Evolutionary conservation across 495 filamentous ascomycete genomes (phyloP), one percentile per base, ranked within the genome.

Genomic region (Aspergillus diversus): DNA sequence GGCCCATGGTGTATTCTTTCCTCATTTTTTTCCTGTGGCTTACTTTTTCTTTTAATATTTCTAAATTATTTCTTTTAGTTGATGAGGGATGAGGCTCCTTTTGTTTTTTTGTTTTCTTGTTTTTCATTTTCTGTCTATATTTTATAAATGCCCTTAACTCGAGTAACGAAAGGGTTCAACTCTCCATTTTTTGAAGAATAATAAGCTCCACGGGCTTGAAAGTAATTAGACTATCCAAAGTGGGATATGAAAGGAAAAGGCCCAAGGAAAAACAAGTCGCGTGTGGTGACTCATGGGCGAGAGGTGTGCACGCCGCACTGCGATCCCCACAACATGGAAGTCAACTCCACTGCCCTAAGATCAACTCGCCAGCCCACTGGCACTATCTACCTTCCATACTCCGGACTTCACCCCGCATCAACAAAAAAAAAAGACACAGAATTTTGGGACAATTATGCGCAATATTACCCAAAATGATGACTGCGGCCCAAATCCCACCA

Each of bases 31-130:
- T 33, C 51, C 33, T 63, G 55, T 55, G 21, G 21, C 21, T 27
- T 27, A 32, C 57, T 33, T 48, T 65, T 43, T 52, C 43, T 48
- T 59, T 35, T 57, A 51, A 63, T 63, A 9, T 33, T 50, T 51
- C 27, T 27, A 34, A 1, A 39, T 43, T 43, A 35, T 35, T 16
- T 59, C 33, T 47, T 55, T 34, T 66, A 42, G 43, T 43, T 52
- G 48, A 64, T 33, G 58, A 61, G 54, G 60, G 61, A 65, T 59
- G 55, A 60, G 46, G 46, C 46, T 58, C 50, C 17, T 37, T 16
- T 61, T 21, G 50, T 49, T 39, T 42, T 53, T 12, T 48, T 53
- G 34, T 60, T 17, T 37, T 27, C 21, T 27, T 27, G 21, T 32
- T 37, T 16, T 61, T 21, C 59, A 56, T 39, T 42, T 53, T 16